phyloP scores from a whole-genome alignment of 2,329 filamentous ascomycete genomes.

The Neospermospora avenae region DNA sequence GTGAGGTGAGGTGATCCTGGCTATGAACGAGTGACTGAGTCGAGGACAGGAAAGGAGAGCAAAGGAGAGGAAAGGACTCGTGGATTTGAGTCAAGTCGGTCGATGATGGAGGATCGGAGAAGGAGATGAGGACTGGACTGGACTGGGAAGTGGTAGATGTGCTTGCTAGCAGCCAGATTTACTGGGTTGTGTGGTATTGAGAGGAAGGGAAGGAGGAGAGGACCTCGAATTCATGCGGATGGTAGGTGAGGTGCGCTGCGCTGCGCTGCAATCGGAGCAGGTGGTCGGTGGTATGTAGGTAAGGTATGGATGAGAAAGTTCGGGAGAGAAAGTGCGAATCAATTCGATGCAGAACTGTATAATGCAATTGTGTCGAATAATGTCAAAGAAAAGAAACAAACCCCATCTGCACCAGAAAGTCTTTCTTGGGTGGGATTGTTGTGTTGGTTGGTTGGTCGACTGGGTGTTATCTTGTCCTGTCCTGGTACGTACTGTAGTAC shows the following conservation, averaged over 20 bases:
- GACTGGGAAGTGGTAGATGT: constrained; percentile 2
- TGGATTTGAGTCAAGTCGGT: background rate
- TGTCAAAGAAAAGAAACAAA: background rate
- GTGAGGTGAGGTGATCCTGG: constrained; percentile 14
- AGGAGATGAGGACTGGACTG: background rate
- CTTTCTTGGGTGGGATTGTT: background rate
- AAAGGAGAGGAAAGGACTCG: too few species aligned
- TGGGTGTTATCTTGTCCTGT: background rate
- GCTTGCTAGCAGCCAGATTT: background rate
- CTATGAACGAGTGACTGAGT: constrained; percentile 1
- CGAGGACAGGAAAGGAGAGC: background rate
- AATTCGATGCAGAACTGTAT: background rate
- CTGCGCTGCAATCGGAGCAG: constrained; percentile 6
- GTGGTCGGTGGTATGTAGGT: background rate
- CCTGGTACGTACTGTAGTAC: background rate
- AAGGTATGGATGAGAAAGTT: background rate
- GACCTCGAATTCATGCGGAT: background rate
- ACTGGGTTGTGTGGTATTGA: background rate
- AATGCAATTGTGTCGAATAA: background rate
- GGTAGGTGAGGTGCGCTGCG: background rate
- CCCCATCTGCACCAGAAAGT: background rate
- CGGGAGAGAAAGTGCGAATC: background rate
- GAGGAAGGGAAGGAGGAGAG: background rate
- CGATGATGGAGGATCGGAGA: background rate
- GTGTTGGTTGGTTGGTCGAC: constrained; percentile 1